Evolutionary conservation across 495 filamentous ascomycete species (phyloP), one percentile per base, ranked within the genome.

Genomic region (Umbilicaria muhlenbergii): DNA sequence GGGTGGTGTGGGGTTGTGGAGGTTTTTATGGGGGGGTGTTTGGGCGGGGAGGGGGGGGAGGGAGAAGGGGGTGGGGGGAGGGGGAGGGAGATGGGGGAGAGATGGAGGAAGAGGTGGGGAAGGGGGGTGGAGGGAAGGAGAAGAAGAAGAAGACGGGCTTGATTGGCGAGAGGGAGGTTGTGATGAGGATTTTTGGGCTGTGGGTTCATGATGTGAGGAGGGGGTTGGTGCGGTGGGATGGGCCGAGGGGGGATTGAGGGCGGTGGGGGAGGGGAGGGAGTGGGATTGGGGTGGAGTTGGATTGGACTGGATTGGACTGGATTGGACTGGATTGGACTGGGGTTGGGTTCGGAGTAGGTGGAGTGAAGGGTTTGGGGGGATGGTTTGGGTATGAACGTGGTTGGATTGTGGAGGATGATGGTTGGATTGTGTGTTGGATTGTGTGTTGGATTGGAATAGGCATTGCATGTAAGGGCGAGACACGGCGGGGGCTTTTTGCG

Each of bases 1-100:
- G 42, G 32, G 8, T 45, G 48, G 32, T 48, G 45, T 38, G 50
- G 45, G 17, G 34, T 52, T 35, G 35, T 39, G 8, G 38, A 48
- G 16, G 45, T 38, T 0, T 52, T 52, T 28, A 36, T 45, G 17
- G 38, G 48, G 12, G 12, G 48, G 2, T 28, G 21, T 24, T 28
- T 51, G 18, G 41, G 41, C 7, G 42, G 42, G 17, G 38, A 46
- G 1, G 45, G 45, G 13, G 45, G 42, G 37, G 45, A 42, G 2
- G 39, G 39, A n/a, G 10, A 36, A 42, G 14, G 34, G 32, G 11
- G 24, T 47, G 11, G 13, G 28, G 13, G 32, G 35, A 33, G 38
- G 46, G 45, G 17, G 48, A 46, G 50, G 37, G 39, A 10, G 18
- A 33, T 2, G 44, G 44, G 42, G 45, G 39, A 2, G 45, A 34